Base-by-base conservation (phyloP, 2,329 filamentous ascomycete species). In the Furcasterigmium furcatum region DNA sequence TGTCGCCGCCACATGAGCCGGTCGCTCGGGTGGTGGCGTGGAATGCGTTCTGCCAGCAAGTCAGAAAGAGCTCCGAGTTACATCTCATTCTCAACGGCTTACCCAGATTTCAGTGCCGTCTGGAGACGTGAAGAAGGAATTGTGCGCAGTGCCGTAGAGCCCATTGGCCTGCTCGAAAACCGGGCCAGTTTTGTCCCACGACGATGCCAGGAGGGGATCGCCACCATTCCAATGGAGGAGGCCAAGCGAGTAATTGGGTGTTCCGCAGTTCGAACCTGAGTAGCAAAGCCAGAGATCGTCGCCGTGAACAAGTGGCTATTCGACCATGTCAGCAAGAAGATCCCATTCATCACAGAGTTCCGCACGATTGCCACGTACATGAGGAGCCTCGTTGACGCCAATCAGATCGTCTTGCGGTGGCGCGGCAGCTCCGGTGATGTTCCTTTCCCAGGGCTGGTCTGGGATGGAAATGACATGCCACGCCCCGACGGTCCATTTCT, bases 381-480 rank as follows among this genome's bases (percentile, higher is more conserved):
- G 40, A 34, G 40, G 40, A 5, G 40, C 40, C 29, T 42, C 40
- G 40, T 42, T 42, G 27, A 42, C 40, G 10, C 40, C 40, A 21
- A 42, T 24, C 19, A 42, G 30, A 19, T 42, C 40, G 7, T 30
- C 40, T 25, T 42, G 40, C 9, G 40, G 40, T 12, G 25, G 27
- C 13, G 19, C 32, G 16, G 32, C n/a, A 21, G 25, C 27, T 21
- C 41, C 29, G n/a, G 32, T 41, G 34, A 45, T 10, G 30, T 51
- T 52, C 35, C 21, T 36, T 24, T 52, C 50, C 50, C 50, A 52
- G 14, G 50, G 35, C 43, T 48, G 48, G 24, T 52, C 50, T 12
- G 50, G 43, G 9, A 48, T 38, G 9, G 50, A 50, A 27, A 52
- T 52, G 14, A 50, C 44, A 29, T 50, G 41, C 50, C 50, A 52